Conservation (phyloP, 331 rosid genomes). For the Erythrophleum ivorense region DNA sequence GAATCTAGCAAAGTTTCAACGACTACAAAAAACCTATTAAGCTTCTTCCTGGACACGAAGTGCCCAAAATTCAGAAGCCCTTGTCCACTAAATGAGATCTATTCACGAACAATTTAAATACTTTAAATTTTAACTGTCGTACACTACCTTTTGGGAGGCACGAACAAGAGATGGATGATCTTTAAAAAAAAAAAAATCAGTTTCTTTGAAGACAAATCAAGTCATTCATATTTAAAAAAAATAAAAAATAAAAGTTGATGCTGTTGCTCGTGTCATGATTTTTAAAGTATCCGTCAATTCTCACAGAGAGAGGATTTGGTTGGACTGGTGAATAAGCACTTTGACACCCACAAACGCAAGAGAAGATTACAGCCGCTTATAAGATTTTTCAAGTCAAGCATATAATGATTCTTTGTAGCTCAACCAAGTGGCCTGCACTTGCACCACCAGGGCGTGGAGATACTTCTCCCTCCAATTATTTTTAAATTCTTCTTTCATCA, state of each 20-base stretch:
- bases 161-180: background rate
- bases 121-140: background rate
- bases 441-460: no score
- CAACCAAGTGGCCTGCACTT: constrained; percentile 25
- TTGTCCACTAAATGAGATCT: background rate
- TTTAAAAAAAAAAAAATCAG: background rate
- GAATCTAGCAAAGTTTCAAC: constrained; percentile 17
- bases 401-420: constrained; percentile 25
- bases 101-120: background rate
- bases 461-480: background rate
- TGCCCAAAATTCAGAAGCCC: background rate
- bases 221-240: background rate
- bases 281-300: background rate
- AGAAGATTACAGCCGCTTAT: constrained; percentile 32
- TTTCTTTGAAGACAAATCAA: background rate
- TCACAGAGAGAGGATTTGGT: constrained; percentile 35
- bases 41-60: background rate
- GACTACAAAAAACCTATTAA: background rate
- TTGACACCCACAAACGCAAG: constrained; percentile 16
- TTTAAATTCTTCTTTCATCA: background rate
- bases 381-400: constrained; percentile 21
- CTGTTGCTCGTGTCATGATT: background rate
- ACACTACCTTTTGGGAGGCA: background rate
- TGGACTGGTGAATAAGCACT: constrained; percentile 31
- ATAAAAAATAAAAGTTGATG: background rate